A percentile compares a stretch with the other conserved stretches of the same genome.
Conservation (phyloP, 306 rosid species). For the Vigna angularis region DNA sequence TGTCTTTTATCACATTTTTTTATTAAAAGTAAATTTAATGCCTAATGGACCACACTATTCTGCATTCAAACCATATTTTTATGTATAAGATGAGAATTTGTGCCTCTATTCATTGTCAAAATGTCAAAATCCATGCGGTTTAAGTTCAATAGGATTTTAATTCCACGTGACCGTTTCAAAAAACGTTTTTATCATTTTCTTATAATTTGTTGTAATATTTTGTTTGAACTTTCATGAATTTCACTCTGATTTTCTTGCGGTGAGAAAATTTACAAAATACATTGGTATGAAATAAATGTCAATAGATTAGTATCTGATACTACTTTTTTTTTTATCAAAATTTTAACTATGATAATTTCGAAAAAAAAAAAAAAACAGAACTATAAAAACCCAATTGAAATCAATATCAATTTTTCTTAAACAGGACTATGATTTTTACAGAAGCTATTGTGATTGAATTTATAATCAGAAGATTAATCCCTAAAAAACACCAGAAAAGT, state of each 20-base stretch:
- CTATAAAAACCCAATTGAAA: too few relatives aligned
- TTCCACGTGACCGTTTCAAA: background rate
- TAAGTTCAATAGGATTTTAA: background rate
- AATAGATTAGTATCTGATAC: too few relatives aligned
- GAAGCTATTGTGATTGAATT: too few relatives aligned
- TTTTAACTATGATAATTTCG: too few relatives aligned
- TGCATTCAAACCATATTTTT: background rate
- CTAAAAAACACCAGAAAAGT: too few relatives aligned
- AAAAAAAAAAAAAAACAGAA: too few relatives aligned
- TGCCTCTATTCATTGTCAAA: background rate
- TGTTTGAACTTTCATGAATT: background rate
- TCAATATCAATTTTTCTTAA: too few relatives aligned
- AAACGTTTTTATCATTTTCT: background rate
- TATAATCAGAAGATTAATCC: too few relatives aligned
- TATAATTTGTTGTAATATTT: background rate
- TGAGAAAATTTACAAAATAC: background rate
- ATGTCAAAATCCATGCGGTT: background rate
- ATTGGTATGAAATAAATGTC: background rate
- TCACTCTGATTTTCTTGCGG: background rate
- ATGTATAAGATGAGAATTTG: too few relatives aligned
- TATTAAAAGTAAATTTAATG: background rate
- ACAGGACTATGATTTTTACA: too few relatives aligned
- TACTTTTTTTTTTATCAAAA: too few relatives aligned
- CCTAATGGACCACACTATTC: background rate
- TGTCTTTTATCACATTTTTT: background rate